Conservation (phyloP, 2,329 filamentous ascomycete genomes). For the Aspergillus arachidicola region DNA sequence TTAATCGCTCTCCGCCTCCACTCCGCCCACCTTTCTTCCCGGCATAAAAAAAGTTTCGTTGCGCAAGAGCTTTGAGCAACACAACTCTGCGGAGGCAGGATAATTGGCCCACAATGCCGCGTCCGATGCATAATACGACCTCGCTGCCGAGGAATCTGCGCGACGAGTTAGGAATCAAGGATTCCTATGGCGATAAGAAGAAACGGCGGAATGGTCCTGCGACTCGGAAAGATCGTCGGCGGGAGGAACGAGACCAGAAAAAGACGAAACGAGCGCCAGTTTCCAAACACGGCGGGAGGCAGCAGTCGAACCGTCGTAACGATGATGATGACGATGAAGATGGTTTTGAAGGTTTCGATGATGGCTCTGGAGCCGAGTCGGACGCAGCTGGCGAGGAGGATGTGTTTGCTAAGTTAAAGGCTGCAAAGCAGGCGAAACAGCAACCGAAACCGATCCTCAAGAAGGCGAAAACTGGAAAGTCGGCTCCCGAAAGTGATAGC, state of each 20-base stretch:
- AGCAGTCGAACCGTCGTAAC: slow-evolving; percentile 14
- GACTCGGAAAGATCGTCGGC: slow-evolving; percentile 67
- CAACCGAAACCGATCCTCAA: slow-evolving; percentile 42
- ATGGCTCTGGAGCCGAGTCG: slow-evolving; percentile 23
- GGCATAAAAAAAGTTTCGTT: slow-evolving; percentile 26
- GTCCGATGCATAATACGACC: slow-evolving; percentile 45
- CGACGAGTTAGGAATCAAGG: slow-evolving; percentile 44
- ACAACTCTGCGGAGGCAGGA: background rate
- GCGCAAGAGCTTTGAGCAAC: background rate
- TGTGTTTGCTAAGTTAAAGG: slow-evolving; percentile 22
- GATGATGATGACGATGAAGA: slow-evolving; percentile 9
- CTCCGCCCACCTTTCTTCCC: slow-evolving; percentile 19
- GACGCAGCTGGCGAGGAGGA: slow-evolving; percentile 25
- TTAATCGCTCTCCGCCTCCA: slow-evolving; percentile 22
- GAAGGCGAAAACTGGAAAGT: slow-evolving; percentile 30
- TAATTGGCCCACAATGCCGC: slow-evolving; percentile 32
- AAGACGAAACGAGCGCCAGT: slow-evolving; percentile 47
- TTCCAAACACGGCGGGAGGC: slow-evolving; percentile 13
- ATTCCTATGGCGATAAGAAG: slow-evolving; percentile 37
- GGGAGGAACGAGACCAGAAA: slow-evolving; percentile 65
- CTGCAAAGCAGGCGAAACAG: slow-evolving; percentile 24
- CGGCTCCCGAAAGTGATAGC: slow-evolving; percentile 31
- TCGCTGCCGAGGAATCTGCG: slow-evolving; percentile 43
- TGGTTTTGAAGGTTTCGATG: slow-evolving; percentile 31
- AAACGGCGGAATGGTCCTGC: slow-evolving; percentile 32